Evolutionary conservation across 1,139 yeast genomes (phyloP).

Genomic region (Candida tropicalis): DNA sequence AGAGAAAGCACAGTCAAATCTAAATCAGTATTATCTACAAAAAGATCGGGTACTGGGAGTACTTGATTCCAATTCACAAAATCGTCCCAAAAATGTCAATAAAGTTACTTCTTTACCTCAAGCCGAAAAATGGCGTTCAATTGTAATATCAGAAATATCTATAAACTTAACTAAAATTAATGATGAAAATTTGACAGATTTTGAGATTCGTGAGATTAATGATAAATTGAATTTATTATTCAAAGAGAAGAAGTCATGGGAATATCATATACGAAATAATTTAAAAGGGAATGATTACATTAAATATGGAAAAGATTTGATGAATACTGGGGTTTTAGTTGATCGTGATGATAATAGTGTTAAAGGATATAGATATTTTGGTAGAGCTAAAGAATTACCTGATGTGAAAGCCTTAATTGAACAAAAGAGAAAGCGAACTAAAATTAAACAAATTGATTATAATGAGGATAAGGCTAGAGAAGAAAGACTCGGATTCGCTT

Average conservation of each 20-base stretch:
- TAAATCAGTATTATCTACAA: conserved; percentile 63
- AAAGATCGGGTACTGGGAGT: conserved; percentile 63
- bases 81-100: conserved; percentile 64
- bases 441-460: conserved; percentile 19
- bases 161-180: conserved; percentile 63
- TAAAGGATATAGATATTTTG: conserved; percentile 74
- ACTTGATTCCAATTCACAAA: conserved; percentile 56
- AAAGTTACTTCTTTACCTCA: conserved; percentile 58
- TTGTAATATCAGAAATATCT: conserved; percentile 66
- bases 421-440: conserved; percentile 22
- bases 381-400: conserved; percentile 79
- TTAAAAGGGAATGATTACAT: conserved; percentile 73
- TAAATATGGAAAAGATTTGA: conserved; percentile 26
- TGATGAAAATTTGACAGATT: conserved; percentile 60
- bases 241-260: conserved; percentile 78
- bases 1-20: conserved; percentile 74
- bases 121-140: conserved; percentile 79
- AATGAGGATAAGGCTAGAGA: conserved; percentile 21
- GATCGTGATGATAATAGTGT: conserved; percentile 23
- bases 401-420: conserved; percentile 64
- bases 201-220: conserved; percentile 70
- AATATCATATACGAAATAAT: conserved; percentile 58
- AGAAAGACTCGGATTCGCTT: conserved; percentile 22
- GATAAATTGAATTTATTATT: conserved; percentile 72
- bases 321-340: conserved; percentile 26